These are phyloP conservation scores for Sclerospora graminicola DNA, from an alignment of 352 stramenopile species.

Conservation along the genomic window DNA sequence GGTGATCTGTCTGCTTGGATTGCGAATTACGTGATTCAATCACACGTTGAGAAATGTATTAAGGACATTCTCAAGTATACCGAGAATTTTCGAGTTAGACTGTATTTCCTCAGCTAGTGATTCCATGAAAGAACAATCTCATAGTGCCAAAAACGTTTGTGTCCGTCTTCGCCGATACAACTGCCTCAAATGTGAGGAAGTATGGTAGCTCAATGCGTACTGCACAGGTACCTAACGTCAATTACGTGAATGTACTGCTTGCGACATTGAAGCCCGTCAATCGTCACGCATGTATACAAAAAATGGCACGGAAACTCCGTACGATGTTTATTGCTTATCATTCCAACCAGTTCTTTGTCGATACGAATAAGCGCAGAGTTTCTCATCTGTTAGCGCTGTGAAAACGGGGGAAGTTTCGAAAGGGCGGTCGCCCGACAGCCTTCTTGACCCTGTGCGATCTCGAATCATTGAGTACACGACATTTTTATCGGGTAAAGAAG, in stretches of 20 bases:
- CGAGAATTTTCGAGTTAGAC: conserved; percentile 65
- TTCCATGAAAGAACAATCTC: conserved; percentile 59
- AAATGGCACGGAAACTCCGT: conserved; percentile 9
- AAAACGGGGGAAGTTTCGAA: conserved; percentile 10
- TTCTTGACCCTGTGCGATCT: conserved; percentile 62
- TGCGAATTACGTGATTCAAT: conserved; percentile 77
- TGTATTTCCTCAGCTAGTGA: conserved; percentile 66
- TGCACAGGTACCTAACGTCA: conserved; percentile 53
- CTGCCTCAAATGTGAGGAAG: conserved; percentile 77
- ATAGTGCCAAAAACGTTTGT: conserved; percentile 71
- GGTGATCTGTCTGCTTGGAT: conserved; percentile 73
- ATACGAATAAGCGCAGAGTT: conserved; percentile 33
- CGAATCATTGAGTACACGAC: conserved; percentile 79
- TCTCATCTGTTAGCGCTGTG: conserved; percentile 26
- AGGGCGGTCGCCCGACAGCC: conserved; percentile 61
- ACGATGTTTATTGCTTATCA: conserved; percentile 3
- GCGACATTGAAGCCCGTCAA: no score
- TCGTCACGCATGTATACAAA: conserved; percentile 31
- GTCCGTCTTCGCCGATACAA: conserved; percentile 65
- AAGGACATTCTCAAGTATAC: conserved; percentile 84
- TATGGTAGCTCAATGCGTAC: conserved; percentile 57
- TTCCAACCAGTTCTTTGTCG: conserved; percentile 14
- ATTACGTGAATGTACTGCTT: conserved; percentile 75
- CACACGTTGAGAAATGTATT: conserved; percentile 81
- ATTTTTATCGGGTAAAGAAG: conserved; percentile 33